Conservation (phyloP, 140 eudicot species). For the Flaveria floridana region DNA sequence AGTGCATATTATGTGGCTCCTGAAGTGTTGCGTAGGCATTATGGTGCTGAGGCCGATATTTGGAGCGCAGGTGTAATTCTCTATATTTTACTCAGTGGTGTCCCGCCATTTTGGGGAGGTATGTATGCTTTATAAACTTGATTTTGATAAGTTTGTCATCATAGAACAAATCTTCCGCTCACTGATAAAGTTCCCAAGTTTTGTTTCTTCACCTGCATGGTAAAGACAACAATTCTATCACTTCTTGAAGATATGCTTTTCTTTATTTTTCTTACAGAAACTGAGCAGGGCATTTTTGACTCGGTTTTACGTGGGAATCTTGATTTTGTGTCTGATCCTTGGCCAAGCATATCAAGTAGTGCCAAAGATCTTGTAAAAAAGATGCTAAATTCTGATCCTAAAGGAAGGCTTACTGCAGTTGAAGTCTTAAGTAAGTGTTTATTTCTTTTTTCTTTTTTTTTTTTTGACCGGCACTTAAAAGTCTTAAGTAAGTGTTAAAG, state of each 20-base stretch:
- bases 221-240: slow-evolving; percentile 5
- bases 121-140: slow-evolving; percentile 14
- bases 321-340: slow-evolving; percentile 84
- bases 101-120: slow-evolving; percentile 99
- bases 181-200: background rate
- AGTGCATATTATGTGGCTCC: slow-evolving; percentile 99
- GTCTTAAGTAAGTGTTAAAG: slow-evolving; percentile 59
- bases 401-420: slow-evolving; percentile 69
- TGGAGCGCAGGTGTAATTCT: slow-evolving; percentile 98
- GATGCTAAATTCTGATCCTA: slow-evolving; percentile 84
- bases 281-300: slow-evolving; percentile 84
- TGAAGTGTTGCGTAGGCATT: slow-evolving; percentile 79
- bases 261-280: slow-evolving; percentile 49
- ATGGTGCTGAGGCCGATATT: slow-evolving; percentile 87
- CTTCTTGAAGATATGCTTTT: slow-evolving; percentile 6
- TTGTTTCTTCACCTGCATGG: slow-evolving; percentile 12
- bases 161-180: slow-evolving; percentile 21
- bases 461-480: slow-evolving; percentile 6
- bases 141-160: slow-evolving; percentile 15
- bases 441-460: too few relatives aligned
- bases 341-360: slow-evolving; percentile 94
- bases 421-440: slow-evolving; percentile 73
- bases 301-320: slow-evolving; percentile 80
- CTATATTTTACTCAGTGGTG: slow-evolving; percentile 87
- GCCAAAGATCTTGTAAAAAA: slow-evolving; percentile 95